Percentiles rank a stretch among this genome's conserved stretches.
Conservation (phyloP, 768 basidiomycete species). For the Mycena galericulata region DNA sequence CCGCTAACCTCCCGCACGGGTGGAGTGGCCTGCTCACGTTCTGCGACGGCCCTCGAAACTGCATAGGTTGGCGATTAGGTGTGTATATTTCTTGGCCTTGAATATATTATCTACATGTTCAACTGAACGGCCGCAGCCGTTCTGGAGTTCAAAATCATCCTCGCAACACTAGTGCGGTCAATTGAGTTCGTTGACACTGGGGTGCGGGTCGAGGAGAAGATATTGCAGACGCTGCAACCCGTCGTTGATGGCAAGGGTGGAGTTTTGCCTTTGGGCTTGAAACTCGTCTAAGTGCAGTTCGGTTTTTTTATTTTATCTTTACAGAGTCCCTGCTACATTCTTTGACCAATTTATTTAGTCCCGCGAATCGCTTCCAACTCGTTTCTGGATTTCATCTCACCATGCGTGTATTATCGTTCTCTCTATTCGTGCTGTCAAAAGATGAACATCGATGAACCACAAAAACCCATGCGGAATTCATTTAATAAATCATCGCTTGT, state of each 20-base stretch:
- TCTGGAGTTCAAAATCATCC: conserved; percentile 54
- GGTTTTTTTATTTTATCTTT: not conserved
- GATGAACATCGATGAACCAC: no score
- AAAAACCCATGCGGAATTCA: conserved; percentile 9
- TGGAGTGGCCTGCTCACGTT: conserved; percentile 54
- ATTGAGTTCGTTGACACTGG: conserved; percentile 53
- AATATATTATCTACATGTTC: not conserved
- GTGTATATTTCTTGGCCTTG: not conserved
- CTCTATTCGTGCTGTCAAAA: no score
- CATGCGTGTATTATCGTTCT: no score
- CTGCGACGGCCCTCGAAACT: conserved; percentile 56
- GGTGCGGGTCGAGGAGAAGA: conserved; percentile 43
- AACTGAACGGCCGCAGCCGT: conserved; percentile 42
- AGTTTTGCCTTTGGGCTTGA: conserved; percentile 20
- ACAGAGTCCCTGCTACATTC: no score
- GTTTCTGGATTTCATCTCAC: no score
- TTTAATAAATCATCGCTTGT: not conserved
- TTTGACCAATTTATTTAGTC: no score
- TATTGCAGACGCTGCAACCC: conserved; percentile 51
- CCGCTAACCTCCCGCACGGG: conserved; percentile 48
- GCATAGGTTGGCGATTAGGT: conserved; percentile 28
- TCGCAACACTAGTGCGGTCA: conserved; percentile 49
- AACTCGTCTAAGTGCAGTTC: conserved; percentile 4
- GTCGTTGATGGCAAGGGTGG: conserved; percentile 46
- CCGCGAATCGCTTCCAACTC: no score